These are phyloP conservation scores for Jamesozyma lodderae DNA, from an alignment of 805 yeast genomes.

Conservation along the genomic window DNA sequence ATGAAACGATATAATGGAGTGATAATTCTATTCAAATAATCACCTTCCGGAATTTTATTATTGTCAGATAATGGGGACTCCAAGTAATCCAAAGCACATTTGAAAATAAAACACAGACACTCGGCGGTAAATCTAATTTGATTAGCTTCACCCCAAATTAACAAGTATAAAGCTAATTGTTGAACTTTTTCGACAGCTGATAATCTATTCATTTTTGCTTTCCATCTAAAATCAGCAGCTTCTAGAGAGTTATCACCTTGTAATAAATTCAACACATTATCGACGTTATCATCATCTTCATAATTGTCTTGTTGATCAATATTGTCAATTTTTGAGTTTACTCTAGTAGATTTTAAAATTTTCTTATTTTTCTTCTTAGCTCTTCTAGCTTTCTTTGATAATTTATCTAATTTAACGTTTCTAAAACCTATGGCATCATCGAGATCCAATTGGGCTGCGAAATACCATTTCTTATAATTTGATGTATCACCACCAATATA, in stretches of 20 bases:
- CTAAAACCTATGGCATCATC: constrained; percentile 59
- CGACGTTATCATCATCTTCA: constrained; percentile 39
- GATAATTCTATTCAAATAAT: constrained; percentile 80
- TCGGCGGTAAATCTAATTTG: constrained; percentile 84
- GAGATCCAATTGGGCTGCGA: constrained; percentile 70
- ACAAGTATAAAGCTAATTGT: constrained; percentile 60
- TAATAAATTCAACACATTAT: constrained; percentile 47
- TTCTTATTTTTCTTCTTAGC: constrained; percentile 73
- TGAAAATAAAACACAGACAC: constrained; percentile 74
- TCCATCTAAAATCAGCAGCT: constrained; percentile 84
- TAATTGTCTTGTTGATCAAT: neutral
- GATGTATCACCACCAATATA: constrained; percentile 83
- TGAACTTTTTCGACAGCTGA: constrained; percentile 50
- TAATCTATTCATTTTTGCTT: constrained; percentile 45
- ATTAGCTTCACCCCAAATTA: constrained; percentile 88
- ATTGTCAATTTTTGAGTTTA: constrained; percentile 30
- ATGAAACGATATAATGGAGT: constrained; percentile 80
- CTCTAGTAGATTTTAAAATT: constrained; percentile 37
- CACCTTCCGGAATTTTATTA: constrained; percentile 74
- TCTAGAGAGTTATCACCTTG: constrained; percentile 80
- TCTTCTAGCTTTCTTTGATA: constrained; percentile 72
- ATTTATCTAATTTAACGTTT: constrained; percentile 55
- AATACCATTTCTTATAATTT: constrained; percentile 86
- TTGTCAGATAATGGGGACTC: constrained; percentile 84
- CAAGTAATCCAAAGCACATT: constrained; percentile 85